Base-by-base conservation (phyloP, 1,284 basidiomycete genomes). In the Boletellus deceptivus region DNA sequence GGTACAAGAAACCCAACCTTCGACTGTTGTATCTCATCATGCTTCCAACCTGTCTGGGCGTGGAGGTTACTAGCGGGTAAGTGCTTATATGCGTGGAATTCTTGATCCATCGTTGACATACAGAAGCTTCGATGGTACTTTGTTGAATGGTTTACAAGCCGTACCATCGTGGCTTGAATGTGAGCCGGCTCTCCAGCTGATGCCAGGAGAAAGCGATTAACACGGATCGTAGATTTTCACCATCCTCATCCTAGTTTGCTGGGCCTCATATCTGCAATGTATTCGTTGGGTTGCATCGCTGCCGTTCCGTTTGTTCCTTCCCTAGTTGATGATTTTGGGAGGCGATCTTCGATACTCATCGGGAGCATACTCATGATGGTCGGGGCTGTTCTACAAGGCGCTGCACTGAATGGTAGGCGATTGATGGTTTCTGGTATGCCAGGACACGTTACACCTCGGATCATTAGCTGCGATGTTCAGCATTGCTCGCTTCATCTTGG, bases 11-110 rank as follows among this genome's bases (percentile, higher is more conserved):
- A 55, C 76, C 69, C 16, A 53, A 54, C 44, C 52, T 53, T 20
- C 39, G 51, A 24, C 22, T 47, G 24, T 22, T 53, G 17, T 82
- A 82, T 61, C 46, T 82, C 16, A 50, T 81, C 47, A 70, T 82
- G 60, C 66, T 81, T 53, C 80, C 80, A 20, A 80, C 79, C 35
- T 81, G 78, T 59, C 75, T 82, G 20, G 79, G 78, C 33, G 79
- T 80, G 16, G 80, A 83, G 59, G 80, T 82, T 77, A 82, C 80
- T 1, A 78, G 73, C 59, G 80, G 80, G 78, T 76, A 53, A 54
- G 75, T 64, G 29, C 31, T 13, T 75, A 73, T 16, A 72, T 16
- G 10, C 13, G 9, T 6, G 13, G 3, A 9, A 14, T 10, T 13
- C 16, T 39, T 37, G 6, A 1, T n/a, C 1, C n/a, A 16, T 14